Evolutionary conservation across 2,329 filamentous ascomycete genomes (phyloP).

Genomic region (Chaetomium globosum): DNA sequence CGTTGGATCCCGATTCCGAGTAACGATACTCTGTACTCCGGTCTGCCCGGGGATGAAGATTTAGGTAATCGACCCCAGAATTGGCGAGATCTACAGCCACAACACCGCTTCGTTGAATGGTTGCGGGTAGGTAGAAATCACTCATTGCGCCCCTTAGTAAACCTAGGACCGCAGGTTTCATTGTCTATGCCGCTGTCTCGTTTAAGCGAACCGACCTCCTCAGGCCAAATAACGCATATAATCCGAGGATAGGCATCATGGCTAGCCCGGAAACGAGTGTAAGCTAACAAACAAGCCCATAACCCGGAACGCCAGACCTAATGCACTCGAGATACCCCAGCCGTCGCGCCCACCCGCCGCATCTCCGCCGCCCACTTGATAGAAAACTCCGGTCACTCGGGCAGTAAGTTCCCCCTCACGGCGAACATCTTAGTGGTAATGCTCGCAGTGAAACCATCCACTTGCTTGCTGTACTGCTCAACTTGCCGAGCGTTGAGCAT

Average conservation of each 20-base stretch:
- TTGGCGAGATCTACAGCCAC: background rate
- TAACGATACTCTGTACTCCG: background rate
- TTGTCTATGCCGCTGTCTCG: background rate
- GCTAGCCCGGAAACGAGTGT: constrained; percentile 30
- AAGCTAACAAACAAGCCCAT: constrained; percentile 35
- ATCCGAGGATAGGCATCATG: constrained; percentile 27
- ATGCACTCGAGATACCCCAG: constrained; percentile 34
- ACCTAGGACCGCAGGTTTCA: background rate
- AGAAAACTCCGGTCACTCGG: constrained; percentile 48
- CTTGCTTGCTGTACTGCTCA: constrained; percentile 95
- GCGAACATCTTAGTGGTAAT: constrained; percentile 98
- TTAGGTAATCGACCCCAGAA: background rate
- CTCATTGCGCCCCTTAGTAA: background rate
- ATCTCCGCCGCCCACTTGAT: background rate
- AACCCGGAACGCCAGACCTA: constrained; percentile 38
- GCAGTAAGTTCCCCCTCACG: constrained; percentile 71
- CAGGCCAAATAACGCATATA: constrained; percentile 12
- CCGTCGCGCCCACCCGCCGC: constrained; percentile 13
- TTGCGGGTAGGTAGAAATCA: background rate
- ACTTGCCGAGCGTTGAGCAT: constrained; percentile 95
- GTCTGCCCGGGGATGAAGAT: background rate
- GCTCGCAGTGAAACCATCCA: constrained; percentile 91
- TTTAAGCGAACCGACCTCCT: background rate
- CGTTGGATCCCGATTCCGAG: background rate
- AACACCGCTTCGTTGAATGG: background rate